Conservation (phyloP, 2,329 filamentous ascomycete genomes). For the Sclerotinia subarctica region DNA sequence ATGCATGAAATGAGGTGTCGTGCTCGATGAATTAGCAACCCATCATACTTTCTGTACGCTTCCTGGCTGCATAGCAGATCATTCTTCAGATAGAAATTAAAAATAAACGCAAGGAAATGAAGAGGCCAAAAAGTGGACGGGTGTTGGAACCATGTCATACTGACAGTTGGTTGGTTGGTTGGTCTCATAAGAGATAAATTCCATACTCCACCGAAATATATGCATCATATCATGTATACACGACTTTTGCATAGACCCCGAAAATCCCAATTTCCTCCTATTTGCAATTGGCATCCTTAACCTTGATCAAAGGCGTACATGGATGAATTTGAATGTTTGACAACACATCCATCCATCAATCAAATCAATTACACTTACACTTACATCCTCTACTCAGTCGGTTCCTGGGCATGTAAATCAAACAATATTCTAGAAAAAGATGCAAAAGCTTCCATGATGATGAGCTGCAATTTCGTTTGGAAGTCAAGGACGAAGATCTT, state of each 20-base stretch:
- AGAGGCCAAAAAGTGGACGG: neutral
- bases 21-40: neutral
- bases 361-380: constrained; percentile 1
- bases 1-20: constrained; percentile 11
- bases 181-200: neutral
- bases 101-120: constrained; percentile 10
- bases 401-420: constrained; percentile 21
- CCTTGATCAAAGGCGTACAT: neutral
- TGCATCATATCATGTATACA: constrained; percentile 6
- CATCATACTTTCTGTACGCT: neutral
- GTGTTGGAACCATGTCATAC: neutral
- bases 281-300: neutral
- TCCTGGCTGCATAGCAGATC: neutral
- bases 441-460: constrained; percentile 7
- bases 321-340: constrained; percentile 9
- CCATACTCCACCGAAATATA: neutral
- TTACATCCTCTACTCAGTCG: neutral
- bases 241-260: constrained; percentile 3
- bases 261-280: constrained; percentile 14
- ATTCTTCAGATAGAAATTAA: neutral
- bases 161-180: neutral
- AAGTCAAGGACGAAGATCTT: constrained; percentile 9
- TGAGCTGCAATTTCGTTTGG: neutral
- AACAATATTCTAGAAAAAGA: constrained; percentile 11
- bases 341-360: constrained; percentile 4